phyloP scores from a whole-genome alignment of 2,329 filamentous ascomycete species.

The Lizonia empirigonia region DNA sequence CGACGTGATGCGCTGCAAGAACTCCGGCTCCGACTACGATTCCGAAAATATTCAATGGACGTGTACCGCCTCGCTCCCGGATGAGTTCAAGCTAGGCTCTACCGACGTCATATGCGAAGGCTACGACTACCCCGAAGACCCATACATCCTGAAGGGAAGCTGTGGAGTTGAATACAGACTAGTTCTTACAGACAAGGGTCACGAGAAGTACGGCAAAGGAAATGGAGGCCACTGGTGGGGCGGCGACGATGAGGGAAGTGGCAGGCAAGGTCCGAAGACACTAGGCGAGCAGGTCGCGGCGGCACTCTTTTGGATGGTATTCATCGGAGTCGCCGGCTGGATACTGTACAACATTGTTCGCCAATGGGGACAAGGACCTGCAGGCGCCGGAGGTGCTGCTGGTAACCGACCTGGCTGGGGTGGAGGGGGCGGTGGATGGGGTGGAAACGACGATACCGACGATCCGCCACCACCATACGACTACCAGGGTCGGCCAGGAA shows the following conservation, averaged over 20 bases:
- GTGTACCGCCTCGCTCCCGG: conserved; percentile 70
- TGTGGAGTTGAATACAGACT: conserved; percentile 91
- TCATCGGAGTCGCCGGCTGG: conserved; percentile 64
- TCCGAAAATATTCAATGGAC: conserved; percentile 90
- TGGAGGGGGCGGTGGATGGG: conserved; percentile 49
- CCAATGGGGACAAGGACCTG: conserved; percentile 34
- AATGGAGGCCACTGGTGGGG: conserved; percentile 51
- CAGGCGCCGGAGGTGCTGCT: conserved; percentile 26
- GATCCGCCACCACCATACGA: conserved; percentile 59
- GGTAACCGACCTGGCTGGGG: conserved; percentile 44
- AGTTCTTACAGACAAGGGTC: conserved; percentile 75
- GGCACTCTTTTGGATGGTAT: conserved; percentile 65
- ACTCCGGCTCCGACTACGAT: conserved; percentile 80
- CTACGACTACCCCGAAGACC: conserved; percentile 76
- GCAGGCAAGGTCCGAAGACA: conserved; percentile 46
- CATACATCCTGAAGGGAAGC: conserved; percentile 86
- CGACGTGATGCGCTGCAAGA: conserved; percentile 87
- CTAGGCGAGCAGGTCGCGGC: conserved; percentile 39
- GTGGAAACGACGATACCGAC: conserved; percentile 44
- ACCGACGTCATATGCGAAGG: conserved; percentile 95
- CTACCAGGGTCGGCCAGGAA: conserved; percentile 36
- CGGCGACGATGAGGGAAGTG: conserved; percentile 46
- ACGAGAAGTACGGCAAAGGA: conserved; percentile 68
- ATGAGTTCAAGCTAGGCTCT: conserved; percentile 74
- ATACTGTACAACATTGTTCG: conserved; percentile 65